These are phyloP conservation scores for Balamuthia mandrillaris DNA, from an alignment of 208 protist species.

Conservation along the genomic window DNA sequence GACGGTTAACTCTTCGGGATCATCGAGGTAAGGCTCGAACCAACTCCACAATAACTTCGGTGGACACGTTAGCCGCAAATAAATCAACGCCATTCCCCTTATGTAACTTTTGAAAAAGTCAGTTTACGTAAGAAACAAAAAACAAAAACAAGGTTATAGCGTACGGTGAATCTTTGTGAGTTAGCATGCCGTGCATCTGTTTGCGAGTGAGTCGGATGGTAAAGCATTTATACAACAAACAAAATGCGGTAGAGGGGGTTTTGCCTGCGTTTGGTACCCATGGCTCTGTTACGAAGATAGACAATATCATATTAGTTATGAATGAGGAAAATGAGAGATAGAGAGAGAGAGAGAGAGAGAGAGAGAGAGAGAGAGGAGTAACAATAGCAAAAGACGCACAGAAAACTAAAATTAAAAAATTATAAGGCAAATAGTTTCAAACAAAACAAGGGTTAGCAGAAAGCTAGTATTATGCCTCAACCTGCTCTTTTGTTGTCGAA, in stretches of 20 bases:
- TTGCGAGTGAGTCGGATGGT: slow-evolving; percentile 53
- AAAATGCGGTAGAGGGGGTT: slow-evolving; percentile 50
- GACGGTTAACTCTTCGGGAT: slow-evolving; percentile 40
- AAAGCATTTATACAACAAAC: slow-evolving; percentile 59
- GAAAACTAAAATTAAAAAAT: not conserved
- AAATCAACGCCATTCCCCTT: slow-evolving; percentile 51
- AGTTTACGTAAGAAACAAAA: not conserved
- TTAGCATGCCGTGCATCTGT: slow-evolving; percentile 45
- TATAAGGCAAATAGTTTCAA: not conserved
- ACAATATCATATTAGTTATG: too few species aligned
- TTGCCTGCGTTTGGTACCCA: slow-evolving; percentile 55
- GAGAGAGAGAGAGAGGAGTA: too few species aligned
- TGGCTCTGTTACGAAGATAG: too few species aligned
- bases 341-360: too few species aligned
- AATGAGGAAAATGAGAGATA: not conserved
- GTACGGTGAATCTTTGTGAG: slow-evolving; percentile 51
- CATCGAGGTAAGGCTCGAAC: slow-evolving; percentile 43
- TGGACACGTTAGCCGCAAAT: slow-evolving; percentile 43
- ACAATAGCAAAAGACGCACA: not conserved
- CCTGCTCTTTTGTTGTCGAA: too few species aligned
- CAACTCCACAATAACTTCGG: slow-evolving; percentile 48
- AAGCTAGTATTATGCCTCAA: not conserved
- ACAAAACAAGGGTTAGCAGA: not conserved
- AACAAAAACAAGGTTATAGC: not conserved
- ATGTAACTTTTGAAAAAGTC: not conserved